Percentiles rank a stretch among this genome's conserved stretches.
These are phyloP conservation scores for Hypocrella siamensis DNA, from an alignment of 2,329 filamentous ascomycete genomes.

Conservation along the genomic window DNA sequence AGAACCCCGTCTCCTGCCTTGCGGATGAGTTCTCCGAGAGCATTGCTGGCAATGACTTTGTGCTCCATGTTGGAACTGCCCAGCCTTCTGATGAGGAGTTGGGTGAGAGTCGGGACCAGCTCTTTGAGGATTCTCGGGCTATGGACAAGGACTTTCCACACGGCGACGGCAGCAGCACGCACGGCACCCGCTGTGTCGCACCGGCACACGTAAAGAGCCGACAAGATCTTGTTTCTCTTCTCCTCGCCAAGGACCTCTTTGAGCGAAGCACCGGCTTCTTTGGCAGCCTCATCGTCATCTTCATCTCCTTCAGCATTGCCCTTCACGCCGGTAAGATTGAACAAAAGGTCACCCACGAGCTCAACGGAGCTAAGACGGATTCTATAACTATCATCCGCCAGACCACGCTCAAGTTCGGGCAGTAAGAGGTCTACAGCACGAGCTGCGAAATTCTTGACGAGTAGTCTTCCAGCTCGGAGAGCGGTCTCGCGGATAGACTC, in stretches of 20 bases:
- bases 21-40: slow-evolving; percentile 87
- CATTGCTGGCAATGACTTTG: slow-evolving; percentile 96
- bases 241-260: slow-evolving; percentile 90
- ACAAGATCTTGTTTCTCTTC: slow-evolving; percentile 91
- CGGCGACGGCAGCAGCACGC: slow-evolving; percentile 72
- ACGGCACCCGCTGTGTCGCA: slow-evolving; percentile 92
- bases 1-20: slow-evolving; percentile 92
- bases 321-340: slow-evolving; percentile 92
- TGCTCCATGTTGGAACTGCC: slow-evolving; percentile 97
- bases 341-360: slow-evolving; percentile 87
- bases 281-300: slow-evolving; percentile 59
- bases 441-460: slow-evolving; percentile 97
- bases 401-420: slow-evolving; percentile 85
- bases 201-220: slow-evolving; percentile 93
- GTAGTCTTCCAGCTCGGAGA: slow-evolving; percentile 75
- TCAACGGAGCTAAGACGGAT: slow-evolving; percentile 98
- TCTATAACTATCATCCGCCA: slow-evolving; percentile 94
- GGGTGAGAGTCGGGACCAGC: slow-evolving; percentile 83
- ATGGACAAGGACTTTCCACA: slow-evolving; percentile 95
- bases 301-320: slow-evolving; percentile 66
- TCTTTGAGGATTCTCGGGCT: slow-evolving; percentile 88
- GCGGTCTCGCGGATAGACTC: slow-evolving; percentile 97
- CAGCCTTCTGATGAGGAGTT: slow-evolving; percentile 83
- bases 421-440: slow-evolving; percentile 87
- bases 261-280: slow-evolving; percentile 82